A percentile compares a stretch with the other conserved stretches of the same genome.
Conservation (phyloP, 2,329 filamentous ascomycete species). For the Ascocoryne sarcoides region DNA sequence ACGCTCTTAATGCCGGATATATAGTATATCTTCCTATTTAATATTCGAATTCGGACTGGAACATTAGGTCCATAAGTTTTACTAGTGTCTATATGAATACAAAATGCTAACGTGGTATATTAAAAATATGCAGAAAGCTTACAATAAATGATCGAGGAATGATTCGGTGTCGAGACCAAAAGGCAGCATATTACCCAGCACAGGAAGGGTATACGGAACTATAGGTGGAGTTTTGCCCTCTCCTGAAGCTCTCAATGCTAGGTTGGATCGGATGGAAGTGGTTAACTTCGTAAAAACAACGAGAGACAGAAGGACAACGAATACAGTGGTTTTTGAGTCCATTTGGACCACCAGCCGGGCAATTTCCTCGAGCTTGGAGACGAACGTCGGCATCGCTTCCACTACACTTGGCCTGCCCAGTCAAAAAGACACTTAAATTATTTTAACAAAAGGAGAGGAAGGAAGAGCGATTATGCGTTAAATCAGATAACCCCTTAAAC, state of each 20-base stretch:
- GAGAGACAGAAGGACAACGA: not conserved
- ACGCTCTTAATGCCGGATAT: constrained; percentile 15
- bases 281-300: not conserved
- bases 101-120: not conserved
- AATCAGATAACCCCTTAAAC: too few relatives aligned
- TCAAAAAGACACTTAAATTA: too few relatives aligned
- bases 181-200: constrained; percentile 13
- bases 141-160: constrained; percentile 8
- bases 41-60: constrained; percentile 13
- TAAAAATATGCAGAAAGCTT: constrained; percentile 9
- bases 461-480: too few relatives aligned
- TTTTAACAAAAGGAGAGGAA: too few relatives aligned
- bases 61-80: constrained; percentile 9
- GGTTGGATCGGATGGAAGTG: not conserved
- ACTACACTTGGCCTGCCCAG: too few relatives aligned
- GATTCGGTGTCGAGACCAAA: constrained; percentile 14
- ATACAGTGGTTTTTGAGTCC: too few relatives aligned
- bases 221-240: constrained; percentile 7
- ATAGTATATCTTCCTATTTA: constrained; percentile 10
- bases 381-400: too few relatives aligned
- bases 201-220: constrained; percentile 13
- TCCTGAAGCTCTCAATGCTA: not conserved
- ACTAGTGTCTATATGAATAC: constrained; percentile 2
- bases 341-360: too few relatives aligned
- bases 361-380: too few relatives aligned